Percentiles rank a stretch among this genome's conserved stretches.
Conservation (phyloP, 1,284 basidiomycete genomes). For the Fistulinella cinereoalba region DNA sequence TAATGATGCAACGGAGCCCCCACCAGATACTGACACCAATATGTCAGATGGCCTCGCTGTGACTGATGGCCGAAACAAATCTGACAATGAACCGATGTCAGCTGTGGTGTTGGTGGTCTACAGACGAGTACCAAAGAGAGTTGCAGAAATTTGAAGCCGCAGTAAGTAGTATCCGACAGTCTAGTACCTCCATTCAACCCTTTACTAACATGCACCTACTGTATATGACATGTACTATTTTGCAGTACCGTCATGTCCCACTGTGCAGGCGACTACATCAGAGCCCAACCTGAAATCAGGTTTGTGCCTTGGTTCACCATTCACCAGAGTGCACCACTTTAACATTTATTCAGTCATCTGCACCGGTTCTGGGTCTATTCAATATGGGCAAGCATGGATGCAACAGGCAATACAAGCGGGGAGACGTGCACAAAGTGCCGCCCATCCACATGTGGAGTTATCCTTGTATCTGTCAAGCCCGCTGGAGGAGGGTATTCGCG, state of each 20-base stretch:
- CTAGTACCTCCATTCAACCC: neutral
- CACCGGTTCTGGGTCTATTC: neutral
- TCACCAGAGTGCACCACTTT: neutral
- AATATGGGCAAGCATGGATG: neutral
- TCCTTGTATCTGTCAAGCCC: neutral
- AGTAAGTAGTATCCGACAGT: neutral
- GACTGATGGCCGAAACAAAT: neutral
- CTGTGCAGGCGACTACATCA: neutral
- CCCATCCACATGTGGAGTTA: neutral
- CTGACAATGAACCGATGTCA: neutral
- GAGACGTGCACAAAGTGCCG: neutral
- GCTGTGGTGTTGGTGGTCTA: neutral
- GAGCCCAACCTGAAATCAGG: neutral
- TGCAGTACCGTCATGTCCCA: neutral
- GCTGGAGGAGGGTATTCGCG: neutral
- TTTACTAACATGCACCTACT: neutral
- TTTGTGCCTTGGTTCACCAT: neutral
- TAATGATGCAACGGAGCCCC: no score
- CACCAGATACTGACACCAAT: neutral
- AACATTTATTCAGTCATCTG: neutral
- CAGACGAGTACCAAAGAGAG: neutral
- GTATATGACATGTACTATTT: neutral
- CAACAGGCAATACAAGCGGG: neutral
- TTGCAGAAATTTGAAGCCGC: neutral
- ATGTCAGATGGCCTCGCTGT: neutral